Percentiles rank a stretch among this genome's conserved stretches.
These are phyloP conservation scores for Tylopilus intermedius DNA, from an alignment of 768 basidiomycete species.

Conservation along the genomic window DNA sequence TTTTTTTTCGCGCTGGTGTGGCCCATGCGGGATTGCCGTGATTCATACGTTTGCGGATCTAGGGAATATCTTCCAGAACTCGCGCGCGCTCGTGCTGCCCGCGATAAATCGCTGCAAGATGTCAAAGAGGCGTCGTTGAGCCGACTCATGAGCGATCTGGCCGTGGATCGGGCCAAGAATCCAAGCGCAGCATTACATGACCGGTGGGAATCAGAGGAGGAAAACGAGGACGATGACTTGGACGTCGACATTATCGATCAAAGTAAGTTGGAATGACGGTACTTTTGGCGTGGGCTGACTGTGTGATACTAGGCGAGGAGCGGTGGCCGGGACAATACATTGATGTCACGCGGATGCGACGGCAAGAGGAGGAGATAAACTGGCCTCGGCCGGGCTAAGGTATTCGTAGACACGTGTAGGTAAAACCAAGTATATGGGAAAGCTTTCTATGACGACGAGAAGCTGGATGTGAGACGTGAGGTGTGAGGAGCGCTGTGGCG, in stretches of 20 bases:
- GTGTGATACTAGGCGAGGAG: constrained; percentile 49
- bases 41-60: constrained; percentile 9
- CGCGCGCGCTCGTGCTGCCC: constrained; percentile 57
- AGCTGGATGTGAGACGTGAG: constrained; percentile 3
- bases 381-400: constrained; percentile 63
- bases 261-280: constrained; percentile 44
- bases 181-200: constrained; percentile 53
- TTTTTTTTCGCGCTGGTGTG: not conserved
- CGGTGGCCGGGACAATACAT: constrained; percentile 71
- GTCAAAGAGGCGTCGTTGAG: constrained; percentile 73
- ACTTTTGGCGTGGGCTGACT: constrained; percentile 7
- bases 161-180: constrained; percentile 63
- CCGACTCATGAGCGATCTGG: constrained; percentile 74
- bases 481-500: constrained; percentile 1
- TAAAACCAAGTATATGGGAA: constrained; percentile 10
- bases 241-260: constrained; percentile 63
- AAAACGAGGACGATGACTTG: constrained; percentile 47
- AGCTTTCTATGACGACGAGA: constrained; percentile 16
- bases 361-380: constrained; percentile 51
- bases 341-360: constrained; percentile 60
- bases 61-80: constrained; percentile 94
- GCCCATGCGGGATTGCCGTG: constrained; percentile 1
- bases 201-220: constrained; percentile 58
- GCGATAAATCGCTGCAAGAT: constrained; percentile 60
- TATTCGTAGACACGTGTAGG: constrained; percentile 1